Conservation (phyloP, 345 rosid species). For the Euclidium syriacum region DNA sequence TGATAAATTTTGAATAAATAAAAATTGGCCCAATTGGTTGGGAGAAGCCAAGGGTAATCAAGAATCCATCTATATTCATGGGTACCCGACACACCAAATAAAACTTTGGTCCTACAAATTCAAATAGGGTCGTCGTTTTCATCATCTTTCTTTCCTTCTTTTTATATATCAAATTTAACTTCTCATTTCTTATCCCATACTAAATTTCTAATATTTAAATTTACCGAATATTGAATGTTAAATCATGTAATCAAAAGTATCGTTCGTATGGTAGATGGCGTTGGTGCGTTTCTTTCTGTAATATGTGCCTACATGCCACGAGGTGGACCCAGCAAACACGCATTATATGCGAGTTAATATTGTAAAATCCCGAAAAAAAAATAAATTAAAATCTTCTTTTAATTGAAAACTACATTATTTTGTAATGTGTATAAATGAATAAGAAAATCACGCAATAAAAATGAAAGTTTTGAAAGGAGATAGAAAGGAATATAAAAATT, state of each 20-base stretch:
- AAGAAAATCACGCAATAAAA: not conserved
- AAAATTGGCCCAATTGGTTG: constrained; percentile 21
- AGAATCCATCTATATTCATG: constrained; percentile 24
- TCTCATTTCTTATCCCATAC: not conserved
- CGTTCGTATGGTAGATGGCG: constrained; percentile 21
- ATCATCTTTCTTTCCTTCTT: constrained; percentile 14
- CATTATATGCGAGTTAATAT: constrained; percentile 10
- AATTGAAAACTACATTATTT: constrained; percentile 4
- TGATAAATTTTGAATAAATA: not conserved
- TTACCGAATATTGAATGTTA: not conserved
- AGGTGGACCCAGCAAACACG: constrained; percentile 21
- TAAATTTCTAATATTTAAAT: not conserved
- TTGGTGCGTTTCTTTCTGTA: constrained; percentile 31
- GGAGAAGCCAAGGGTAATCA: constrained; percentile 25
- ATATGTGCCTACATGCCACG: constrained; percentile 25
- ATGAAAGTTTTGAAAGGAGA: not conserved
- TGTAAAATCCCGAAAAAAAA: not conserved
- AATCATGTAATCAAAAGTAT: constrained; percentile 9
- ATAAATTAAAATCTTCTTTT: too few species aligned
- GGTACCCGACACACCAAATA: constrained; percentile 31
- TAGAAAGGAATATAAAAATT: not conserved
- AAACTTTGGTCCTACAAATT: constrained; percentile 33
- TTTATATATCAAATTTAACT: constrained; percentile 1
- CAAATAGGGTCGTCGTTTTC: constrained; percentile 28
- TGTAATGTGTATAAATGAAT: not conserved